These are phyloP conservation scores for Paxillus ammoniavirescens DNA, from an alignment of 768 basidiomycete genomes.

Conservation along the genomic window DNA sequence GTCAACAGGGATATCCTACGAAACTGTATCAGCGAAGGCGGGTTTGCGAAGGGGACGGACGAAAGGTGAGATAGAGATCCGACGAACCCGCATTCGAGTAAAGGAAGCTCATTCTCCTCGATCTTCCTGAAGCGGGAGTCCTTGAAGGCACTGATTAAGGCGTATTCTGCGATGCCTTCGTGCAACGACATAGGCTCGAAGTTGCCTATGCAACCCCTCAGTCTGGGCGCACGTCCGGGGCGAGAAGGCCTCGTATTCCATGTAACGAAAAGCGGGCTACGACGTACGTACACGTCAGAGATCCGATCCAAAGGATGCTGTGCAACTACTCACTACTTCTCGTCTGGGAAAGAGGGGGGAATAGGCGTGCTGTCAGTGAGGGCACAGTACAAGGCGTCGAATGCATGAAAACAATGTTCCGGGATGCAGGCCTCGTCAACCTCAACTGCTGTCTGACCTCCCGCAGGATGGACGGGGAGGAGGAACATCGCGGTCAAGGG, in stretches of 20 bases:
- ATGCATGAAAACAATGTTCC: constrained; percentile 81
- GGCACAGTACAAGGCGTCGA: constrained; percentile 78
- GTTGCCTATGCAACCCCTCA: constrained; percentile 95
- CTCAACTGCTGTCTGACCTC: constrained; percentile 37
- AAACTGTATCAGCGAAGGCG: neutral
- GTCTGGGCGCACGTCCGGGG: constrained; percentile 54
- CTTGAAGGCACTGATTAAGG: constrained; percentile 85
- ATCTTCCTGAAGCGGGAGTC: constrained; percentile 87
- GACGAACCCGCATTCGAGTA: constrained; percentile 84
- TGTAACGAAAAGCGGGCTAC: constrained; percentile 86
- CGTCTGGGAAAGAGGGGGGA: constrained; percentile 62
- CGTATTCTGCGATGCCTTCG: constrained; percentile 85
- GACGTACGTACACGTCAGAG: constrained; percentile 9
- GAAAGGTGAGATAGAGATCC: neutral
- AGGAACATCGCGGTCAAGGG: constrained; percentile 49
- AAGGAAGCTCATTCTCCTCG: constrained; percentile 68
- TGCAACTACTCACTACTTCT: constrained; percentile 65
- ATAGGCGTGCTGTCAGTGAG: constrained; percentile 55
- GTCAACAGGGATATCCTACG: constrained; percentile 88
- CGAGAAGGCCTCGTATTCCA: constrained; percentile 80
- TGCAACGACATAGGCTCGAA: constrained; percentile 76
- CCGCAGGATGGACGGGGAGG: constrained; percentile 49
- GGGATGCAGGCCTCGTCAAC: constrained; percentile 54
- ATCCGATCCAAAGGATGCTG: neutral
- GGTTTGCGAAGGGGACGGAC: neutral